Base-by-base conservation (phyloP, 345 rosid genomes). In the Eucalyptus urophylla region DNA sequence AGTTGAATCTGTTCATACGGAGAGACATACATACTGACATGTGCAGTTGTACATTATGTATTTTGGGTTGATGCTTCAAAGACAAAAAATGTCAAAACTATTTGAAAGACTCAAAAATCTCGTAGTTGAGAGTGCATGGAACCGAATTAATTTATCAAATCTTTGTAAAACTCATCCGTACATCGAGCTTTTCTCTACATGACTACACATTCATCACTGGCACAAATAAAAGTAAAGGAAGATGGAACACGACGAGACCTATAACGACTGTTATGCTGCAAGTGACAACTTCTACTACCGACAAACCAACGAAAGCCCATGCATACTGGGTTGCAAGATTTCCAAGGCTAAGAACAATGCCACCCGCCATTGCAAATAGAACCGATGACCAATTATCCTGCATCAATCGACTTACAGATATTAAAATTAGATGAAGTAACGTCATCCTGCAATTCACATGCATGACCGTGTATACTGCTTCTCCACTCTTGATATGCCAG, bases 291-390 rank as follows among this genome's bases (percentile, higher is more conserved):
- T 95, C 95, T 21, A 96, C 95, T 14, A 97, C 96, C 6, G 98
- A 95, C 89, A 97, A 93, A 53, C 99, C 98, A 76, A 95, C 96
- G 89, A 95, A 94, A 90, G 98, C 98, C 94, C 95, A 93, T 83
- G 97, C 97, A 90, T 96, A 96, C 87, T 95, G 98, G 58, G 98
- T 93, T 44, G 95, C 87, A 50, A 97, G 89, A 89, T 96, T 96
- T 87, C 98, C 99, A 5, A 96, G 54, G 94, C 98, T 94, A 47
- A 96, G 94, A 80, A 94, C 94, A 56, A 96, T 80, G 43, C 98
- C 98, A 88, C 98, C 98, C 14, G 90, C 95, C 97, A 95, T 94
- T 62, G 99, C 97, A 90, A 96, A 96, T 93, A 94, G 80, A 88
- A 95, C 94, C 3, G 95, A 95, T 2, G 98, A 95, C 95, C 96